Evolutionary conservation across 352 stramenopile species (phyloP).

Genomic region (Globisporangium spinosum): DNA sequence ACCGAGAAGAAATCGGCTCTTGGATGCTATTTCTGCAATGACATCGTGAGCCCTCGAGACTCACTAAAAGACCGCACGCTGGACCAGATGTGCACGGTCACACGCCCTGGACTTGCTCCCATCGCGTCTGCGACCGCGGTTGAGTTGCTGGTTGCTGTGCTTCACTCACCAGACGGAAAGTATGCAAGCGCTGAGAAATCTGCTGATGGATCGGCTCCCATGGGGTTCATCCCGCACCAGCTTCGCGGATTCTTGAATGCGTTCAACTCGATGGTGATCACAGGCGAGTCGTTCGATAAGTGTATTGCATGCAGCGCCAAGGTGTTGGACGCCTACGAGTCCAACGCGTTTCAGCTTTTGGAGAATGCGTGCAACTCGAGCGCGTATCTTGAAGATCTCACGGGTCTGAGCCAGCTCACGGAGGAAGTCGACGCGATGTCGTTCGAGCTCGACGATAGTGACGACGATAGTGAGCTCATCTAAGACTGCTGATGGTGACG

Average conservation of each 20-base stretch:
- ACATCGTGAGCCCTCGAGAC: constrained; percentile 97
- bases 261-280: constrained; percentile 82
- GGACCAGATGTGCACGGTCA: constrained; percentile 99
- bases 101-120: constrained; percentile 92
- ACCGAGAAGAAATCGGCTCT: constrained; percentile 34
- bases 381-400: constrained; percentile 78
- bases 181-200: constrained; percentile 61
- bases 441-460: constrained; percentile 67
- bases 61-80: constrained; percentile 96
- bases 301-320: constrained; percentile 94
- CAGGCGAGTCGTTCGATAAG: constrained; percentile 90
- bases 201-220: constrained; percentile 39
- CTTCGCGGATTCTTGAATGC: constrained; percentile 94
- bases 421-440: constrained; percentile 52
- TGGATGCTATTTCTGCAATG: constrained; percentile 99
- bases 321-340: constrained; percentile 87
- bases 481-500: constrained; percentile 17
- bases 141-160: constrained; percentile 94
- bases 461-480: constrained; percentile 58
- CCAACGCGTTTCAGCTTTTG: constrained; percentile 42
- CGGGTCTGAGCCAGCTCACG: constrained; percentile 58
- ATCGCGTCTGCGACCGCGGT: constrained; percentile 93
- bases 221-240: constrained; percentile 92
- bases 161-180: constrained; percentile 90
- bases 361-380: constrained; percentile 66